Conservation (phyloP, 2,329 filamentous ascomycete species). For the Colletotrichum sp. region DNA sequence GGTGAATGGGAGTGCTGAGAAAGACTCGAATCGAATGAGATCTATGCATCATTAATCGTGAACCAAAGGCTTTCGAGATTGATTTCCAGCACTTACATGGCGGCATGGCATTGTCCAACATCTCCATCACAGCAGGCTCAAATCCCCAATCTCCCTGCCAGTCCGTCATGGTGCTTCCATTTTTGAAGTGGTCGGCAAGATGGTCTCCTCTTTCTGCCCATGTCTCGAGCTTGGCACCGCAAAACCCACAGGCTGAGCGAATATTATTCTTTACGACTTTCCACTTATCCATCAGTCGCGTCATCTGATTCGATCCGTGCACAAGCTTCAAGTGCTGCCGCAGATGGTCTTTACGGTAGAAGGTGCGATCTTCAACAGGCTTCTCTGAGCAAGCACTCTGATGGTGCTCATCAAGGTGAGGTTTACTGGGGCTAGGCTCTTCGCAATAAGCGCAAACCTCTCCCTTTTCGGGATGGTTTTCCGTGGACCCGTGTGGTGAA, state of each 20-base stretch:
- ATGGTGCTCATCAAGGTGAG: conserved; percentile 43
- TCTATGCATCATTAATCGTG: neutral
- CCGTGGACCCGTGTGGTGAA: conserved; percentile 36
- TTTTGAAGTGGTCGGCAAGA: conserved; percentile 46
- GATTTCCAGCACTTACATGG: conserved; percentile 33
- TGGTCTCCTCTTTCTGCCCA: conserved; percentile 44
- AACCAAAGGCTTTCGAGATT: neutral
- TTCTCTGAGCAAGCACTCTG: conserved; percentile 56
- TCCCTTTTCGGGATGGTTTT: conserved; percentile 46
- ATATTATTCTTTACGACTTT: conserved; percentile 37
- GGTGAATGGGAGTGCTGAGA: neutral
- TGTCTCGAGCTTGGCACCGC: conserved; percentile 36
- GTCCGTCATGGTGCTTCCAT: conserved; percentile 45
- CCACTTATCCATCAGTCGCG: conserved; percentile 50
- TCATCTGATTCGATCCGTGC: conserved; percentile 43
- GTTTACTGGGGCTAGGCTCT: conserved; percentile 28
- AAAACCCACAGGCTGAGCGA: conserved; percentile 47
- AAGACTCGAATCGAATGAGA: conserved; percentile 13
- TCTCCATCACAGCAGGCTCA: conserved; percentile 35
- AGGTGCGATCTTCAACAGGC: conserved; percentile 44
- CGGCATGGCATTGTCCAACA: conserved; percentile 46
- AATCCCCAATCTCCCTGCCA: conserved; percentile 51
- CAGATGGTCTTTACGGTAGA: conserved; percentile 49
- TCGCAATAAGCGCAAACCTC: conserved; percentile 45
- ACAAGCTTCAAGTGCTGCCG: conserved; percentile 47